Conservation (phyloP, 768 basidiomycete genomes). For the Glaciozyma antarctica region DNA sequence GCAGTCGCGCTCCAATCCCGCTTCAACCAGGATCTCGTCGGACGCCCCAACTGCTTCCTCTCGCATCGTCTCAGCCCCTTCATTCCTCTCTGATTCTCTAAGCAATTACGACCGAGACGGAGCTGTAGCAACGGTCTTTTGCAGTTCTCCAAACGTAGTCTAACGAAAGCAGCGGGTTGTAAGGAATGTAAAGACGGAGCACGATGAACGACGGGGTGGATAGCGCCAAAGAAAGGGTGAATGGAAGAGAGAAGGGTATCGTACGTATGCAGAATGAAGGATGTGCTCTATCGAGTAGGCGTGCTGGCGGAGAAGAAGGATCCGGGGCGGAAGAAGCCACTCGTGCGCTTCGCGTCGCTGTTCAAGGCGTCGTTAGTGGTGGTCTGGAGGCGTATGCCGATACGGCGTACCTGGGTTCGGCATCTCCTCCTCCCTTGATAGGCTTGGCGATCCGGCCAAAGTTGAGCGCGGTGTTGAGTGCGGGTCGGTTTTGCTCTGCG, state of each 20-base stretch:
- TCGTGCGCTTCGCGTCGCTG: constrained; percentile 1
- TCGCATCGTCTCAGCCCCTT: too few species aligned
- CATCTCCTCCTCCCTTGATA: constrained; percentile 60
- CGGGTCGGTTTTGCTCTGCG: constrained; percentile 1
- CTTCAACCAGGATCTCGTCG: too few species aligned
- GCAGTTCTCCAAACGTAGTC: too few species aligned
- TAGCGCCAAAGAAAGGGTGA: background rate
- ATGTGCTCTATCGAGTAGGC: background rate
- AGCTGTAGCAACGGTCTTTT: too few species aligned
- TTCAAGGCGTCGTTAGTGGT: background rate
- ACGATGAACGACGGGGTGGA: background rate
- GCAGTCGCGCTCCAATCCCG: too few species aligned
- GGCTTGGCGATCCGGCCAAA: constrained; percentile 97
- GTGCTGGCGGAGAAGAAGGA: background rate
- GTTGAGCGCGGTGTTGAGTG: constrained; percentile 53
- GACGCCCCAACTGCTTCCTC: too few species aligned
- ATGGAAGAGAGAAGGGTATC: too few species aligned
- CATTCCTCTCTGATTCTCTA: too few species aligned
- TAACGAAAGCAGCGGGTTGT: too few species aligned
- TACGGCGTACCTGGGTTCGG: background rate
- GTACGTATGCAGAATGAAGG: background rate
- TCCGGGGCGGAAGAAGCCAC: constrained; percentile 2
- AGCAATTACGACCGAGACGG: too few species aligned
- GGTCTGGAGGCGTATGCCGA: background rate
- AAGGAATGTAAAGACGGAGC: background rate